Percentiles rank a stretch among this genome's conserved stretches.
These are phyloP conservation scores for Cryptococcus sp. DNA, from an alignment of 1,284 basidiomycete species.

Conservation along the genomic window DNA sequence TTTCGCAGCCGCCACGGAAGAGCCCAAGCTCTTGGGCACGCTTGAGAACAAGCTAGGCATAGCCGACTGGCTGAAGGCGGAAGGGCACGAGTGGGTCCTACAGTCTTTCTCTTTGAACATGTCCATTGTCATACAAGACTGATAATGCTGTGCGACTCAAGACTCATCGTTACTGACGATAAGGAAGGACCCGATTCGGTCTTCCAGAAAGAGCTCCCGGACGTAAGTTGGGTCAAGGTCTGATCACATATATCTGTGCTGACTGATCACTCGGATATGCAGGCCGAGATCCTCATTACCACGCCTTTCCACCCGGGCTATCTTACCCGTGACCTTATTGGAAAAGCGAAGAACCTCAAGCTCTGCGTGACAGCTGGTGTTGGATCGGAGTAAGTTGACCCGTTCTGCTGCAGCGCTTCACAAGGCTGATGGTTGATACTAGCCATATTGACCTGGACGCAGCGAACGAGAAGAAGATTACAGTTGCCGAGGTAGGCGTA, in stretches of 20 bases:
- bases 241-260: background rate
- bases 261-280: background rate
- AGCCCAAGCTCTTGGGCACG: conserved; percentile 84
- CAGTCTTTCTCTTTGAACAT: background rate
- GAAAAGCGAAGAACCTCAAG: conserved; percentile 85
- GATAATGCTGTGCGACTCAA: conserved; percentile 16
- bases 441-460: conserved; percentile 85
- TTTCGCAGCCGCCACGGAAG: conserved; percentile 65
- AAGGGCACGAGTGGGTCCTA: conserved; percentile 71
- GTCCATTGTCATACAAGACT: background rate
- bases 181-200: conserved; percentile 84
- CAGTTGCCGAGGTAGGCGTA: conserved; percentile 68
- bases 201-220: conserved; percentile 84
- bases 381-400: conserved; percentile 66
- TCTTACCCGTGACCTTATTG: conserved; percentile 76
- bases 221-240: conserved; percentile 59
- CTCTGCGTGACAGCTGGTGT: conserved; percentile 92
- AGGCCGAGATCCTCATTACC: conserved; percentile 63
- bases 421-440: background rate
- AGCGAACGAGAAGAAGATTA: conserved; percentile 76
- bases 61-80: conserved; percentile 67
- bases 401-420: no score
- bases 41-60: conserved; percentile 87
- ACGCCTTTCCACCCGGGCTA: conserved; percentile 90
- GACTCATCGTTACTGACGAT: conserved; percentile 67